Conservation (phyloP, 2,329 filamentous ascomycete species). For the Cladosporium austrohemisphaericum region DNA sequence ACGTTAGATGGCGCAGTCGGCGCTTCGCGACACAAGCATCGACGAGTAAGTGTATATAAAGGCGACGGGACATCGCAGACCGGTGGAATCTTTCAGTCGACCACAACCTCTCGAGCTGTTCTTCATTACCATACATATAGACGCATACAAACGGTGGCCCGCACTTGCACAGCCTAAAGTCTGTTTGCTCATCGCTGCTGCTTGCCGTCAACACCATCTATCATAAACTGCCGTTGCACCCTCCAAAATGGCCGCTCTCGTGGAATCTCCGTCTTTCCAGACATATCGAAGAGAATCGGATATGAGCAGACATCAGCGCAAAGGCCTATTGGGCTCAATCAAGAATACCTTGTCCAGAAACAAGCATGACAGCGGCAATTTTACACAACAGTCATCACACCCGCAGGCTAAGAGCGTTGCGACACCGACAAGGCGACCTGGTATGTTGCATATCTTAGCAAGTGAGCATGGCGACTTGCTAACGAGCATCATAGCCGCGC, state of each 20-base stretch:
- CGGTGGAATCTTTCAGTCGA: no score
- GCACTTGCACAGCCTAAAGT: not conserved
- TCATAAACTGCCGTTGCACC: no score
- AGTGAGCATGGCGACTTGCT: not conserved
- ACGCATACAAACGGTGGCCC: not conserved
- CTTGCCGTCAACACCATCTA: not conserved
- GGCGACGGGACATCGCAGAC: no score
- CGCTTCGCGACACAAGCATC: no score
- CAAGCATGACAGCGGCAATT: not conserved
- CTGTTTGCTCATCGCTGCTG: no score
- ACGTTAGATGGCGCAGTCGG: no score
- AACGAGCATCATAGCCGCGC: not conserved
- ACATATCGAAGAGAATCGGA: not conserved
- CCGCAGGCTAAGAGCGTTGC: not conserved
- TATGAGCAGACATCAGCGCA: not conserved
- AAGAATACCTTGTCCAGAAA: not conserved
- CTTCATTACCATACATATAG: no score
- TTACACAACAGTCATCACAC: not conserved
- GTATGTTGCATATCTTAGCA: not conserved
- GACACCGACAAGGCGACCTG: slow-evolving; percentile 1
- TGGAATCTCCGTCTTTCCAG: not conserved
- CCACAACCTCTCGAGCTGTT: no score
- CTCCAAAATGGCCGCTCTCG: not conserved
- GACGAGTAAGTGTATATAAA: no score
- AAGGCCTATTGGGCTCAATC: not conserved